These are phyloP conservation scores for Fraxinus nigra DNA, from an alignment of 305 asterid species.

Conservation along the genomic window DNA sequence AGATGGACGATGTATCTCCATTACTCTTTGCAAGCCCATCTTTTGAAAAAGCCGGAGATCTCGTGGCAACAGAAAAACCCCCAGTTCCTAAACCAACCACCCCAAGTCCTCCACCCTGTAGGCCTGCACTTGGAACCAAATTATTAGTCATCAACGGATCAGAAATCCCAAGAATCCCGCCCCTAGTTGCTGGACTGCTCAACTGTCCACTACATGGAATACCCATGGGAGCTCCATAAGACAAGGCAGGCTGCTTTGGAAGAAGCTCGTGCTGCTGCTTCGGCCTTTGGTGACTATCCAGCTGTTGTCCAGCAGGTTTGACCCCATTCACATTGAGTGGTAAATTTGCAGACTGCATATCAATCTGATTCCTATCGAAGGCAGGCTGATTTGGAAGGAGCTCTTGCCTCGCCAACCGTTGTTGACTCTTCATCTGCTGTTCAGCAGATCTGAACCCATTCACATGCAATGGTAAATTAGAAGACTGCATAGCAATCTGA, in stretches of 20 bases:
- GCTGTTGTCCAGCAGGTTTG: conserved; percentile 28
- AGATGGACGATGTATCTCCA: conserved; percentile 67
- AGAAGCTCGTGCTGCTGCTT: conserved; percentile 15
- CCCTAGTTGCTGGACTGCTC: conserved; percentile 52
- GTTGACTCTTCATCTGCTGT: conserved; percentile 14
- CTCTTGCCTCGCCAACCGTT: background rate
- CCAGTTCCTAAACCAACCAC: conserved; percentile 58
- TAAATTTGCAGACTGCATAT: conserved; percentile 44
- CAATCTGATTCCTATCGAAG: conserved; percentile 29
- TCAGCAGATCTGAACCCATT: conserved; percentile 46
- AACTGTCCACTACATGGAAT: conserved; percentile 44
- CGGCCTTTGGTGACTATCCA: background rate
- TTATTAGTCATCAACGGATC: conserved; percentile 40
- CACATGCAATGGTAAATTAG: conserved; percentile 55
- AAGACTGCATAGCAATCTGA: conserved; percentile 44
- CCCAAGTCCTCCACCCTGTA: conserved; percentile 55
- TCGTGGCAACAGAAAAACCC: conserved; percentile 34
- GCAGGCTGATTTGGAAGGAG: conserved; percentile 59
- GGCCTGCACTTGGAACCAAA: conserved; percentile 37
- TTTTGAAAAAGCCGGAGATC: conserved; percentile 72
- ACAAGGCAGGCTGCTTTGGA: conserved; percentile 63
- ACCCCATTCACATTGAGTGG: conserved; percentile 62
- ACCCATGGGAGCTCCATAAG: conserved; percentile 59
- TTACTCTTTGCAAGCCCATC: conserved; percentile 69
- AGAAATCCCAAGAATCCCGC: conserved; percentile 47